Conservation (phyloP, 441 rosid species). For the Populus tomentosa region DNA sequence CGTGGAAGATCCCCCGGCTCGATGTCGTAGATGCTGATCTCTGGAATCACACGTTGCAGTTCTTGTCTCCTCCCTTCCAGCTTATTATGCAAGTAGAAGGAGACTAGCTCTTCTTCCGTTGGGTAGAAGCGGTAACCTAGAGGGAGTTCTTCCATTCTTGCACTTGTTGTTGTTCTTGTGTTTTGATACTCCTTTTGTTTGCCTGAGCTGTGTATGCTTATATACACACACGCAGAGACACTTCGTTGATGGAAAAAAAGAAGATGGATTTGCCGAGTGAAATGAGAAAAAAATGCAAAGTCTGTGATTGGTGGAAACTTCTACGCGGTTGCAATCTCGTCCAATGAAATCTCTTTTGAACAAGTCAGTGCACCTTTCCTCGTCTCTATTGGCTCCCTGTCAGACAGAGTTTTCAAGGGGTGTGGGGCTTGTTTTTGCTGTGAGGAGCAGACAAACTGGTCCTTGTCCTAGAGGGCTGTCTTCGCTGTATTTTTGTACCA, state of each 20-base stretch:
- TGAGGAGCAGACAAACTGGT: not conserved
- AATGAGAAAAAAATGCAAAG: slow-evolving; percentile 33
- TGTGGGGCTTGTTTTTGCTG: not conserved
- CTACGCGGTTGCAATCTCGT: slow-evolving; percentile 48
- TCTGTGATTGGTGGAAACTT: slow-evolving; percentile 6
- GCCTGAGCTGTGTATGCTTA: not conserved
- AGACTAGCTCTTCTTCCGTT: slow-evolving; percentile 71
- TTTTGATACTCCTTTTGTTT: not conserved
- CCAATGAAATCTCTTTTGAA: slow-evolving; percentile 30
- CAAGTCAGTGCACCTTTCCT: slow-evolving; percentile 26
- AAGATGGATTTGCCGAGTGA: slow-evolving; percentile 37
- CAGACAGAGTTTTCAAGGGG: not conserved
- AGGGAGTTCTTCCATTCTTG: slow-evolving; percentile 11
- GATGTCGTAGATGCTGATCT: slow-evolving; percentile 38
- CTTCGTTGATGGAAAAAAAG: not conserved
- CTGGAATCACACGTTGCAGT: slow-evolving; percentile 51
- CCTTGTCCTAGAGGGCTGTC: not conserved
- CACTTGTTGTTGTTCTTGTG: slow-evolving; percentile 18
- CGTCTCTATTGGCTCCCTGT: not conserved
- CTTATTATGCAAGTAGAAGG: slow-evolving; percentile 68
- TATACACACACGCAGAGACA: too few species aligned
- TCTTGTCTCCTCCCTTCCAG: slow-evolving; percentile 45
- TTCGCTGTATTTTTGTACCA: not conserved
- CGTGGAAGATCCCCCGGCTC: slow-evolving; percentile 76
- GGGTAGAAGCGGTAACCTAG: slow-evolving; percentile 82